Evolutionary conservation across 129 eudicot species (phyloP), one percentile per base, ranked within the genome.

Genomic region (Helichrysum umbraculigerum): DNA sequence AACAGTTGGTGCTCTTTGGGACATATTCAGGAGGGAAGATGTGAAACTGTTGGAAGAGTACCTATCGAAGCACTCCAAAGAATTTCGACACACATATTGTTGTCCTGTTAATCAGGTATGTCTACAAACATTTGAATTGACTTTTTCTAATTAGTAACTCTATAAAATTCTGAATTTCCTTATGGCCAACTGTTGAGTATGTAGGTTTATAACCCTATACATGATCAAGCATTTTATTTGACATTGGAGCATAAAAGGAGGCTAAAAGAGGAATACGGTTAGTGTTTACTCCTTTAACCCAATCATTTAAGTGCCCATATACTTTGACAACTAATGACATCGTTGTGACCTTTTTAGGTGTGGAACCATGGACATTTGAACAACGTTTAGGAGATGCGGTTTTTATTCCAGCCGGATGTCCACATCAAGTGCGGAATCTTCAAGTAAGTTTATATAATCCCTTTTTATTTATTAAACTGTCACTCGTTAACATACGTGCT

Each of bases 231-330:
- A 77, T 91, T 91, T 76, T 91, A 91, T 80, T 74, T 91, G 79
- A 89, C 85, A 88, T 17, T 42, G 80, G 86, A 86, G 70, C 96
- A 88, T 56, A 90, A 90, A 68, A 81, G 78, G 47, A 88, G 85
- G 76, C 90, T 91, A n/a, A 91, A 91, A 85, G 88, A 87, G 78
- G 96, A 91, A 83, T 87, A 51, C 73, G 92, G 97, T 87, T 66
- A 47, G 83, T 64, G 15, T 76, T 34, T 34, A 32, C 34, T 32
- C 34, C 34, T 32, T 32, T 32, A 32, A 34, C 37, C 37, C 37
- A 34, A 34, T 34, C 37, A 34, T 32, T 32, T 34, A 34, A 3
- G 37, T 34, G 0, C 6, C 6, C 37, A 34, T 34, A 37, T 29
- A 39, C 54, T 7, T 29, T 19, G 52, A 70, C 61, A 70, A 7